These are phyloP conservation scores for Colletotrichum chlorophyti DNA, from an alignment of 2,329 filamentous ascomycete genomes.

Conservation along the genomic window DNA sequence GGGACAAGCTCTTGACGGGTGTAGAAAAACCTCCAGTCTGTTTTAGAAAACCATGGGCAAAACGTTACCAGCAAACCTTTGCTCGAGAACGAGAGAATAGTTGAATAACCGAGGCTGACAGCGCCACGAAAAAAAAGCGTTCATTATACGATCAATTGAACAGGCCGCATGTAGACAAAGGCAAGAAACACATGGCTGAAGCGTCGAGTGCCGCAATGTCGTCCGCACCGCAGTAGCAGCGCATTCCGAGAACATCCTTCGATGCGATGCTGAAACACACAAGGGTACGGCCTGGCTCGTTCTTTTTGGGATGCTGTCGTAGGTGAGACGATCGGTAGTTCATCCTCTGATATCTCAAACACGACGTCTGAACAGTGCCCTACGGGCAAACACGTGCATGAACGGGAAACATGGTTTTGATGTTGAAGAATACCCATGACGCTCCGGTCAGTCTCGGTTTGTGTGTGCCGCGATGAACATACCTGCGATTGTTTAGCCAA, in stretches of 20 bases:
- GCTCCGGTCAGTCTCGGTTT: not conserved
- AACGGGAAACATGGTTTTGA: not conserved
- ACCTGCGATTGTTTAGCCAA: not conserved
- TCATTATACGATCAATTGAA: not conserved
- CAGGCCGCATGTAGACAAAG: not conserved
- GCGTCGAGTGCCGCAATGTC: not conserved
- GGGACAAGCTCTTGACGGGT: too few relatives aligned
- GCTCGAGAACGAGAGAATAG: too few relatives aligned
- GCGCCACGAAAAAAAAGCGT: not conserved
- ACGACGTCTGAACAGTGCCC: not conserved
- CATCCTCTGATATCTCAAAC: constrained; percentile 4
- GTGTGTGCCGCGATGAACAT: not conserved
- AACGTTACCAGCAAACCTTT: not conserved
- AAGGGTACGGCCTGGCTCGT: not conserved
- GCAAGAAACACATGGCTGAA: not conserved
- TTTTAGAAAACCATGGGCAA: too few relatives aligned
- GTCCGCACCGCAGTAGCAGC: not conserved
- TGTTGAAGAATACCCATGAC: not conserved
- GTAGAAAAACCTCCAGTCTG: not conserved
- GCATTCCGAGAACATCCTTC: constrained; percentile 5
- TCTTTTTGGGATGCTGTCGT: not conserved
- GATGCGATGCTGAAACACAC: constrained; percentile 4
- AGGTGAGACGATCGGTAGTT: not conserved
- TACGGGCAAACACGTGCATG: not conserved
- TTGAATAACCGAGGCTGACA: not conserved